A percentile compares a stretch with the other conserved stretches of the same genome.
phyloP scores from a whole-genome alignment of 257 asterid genomes.

The Perilla frutescens region DNA sequence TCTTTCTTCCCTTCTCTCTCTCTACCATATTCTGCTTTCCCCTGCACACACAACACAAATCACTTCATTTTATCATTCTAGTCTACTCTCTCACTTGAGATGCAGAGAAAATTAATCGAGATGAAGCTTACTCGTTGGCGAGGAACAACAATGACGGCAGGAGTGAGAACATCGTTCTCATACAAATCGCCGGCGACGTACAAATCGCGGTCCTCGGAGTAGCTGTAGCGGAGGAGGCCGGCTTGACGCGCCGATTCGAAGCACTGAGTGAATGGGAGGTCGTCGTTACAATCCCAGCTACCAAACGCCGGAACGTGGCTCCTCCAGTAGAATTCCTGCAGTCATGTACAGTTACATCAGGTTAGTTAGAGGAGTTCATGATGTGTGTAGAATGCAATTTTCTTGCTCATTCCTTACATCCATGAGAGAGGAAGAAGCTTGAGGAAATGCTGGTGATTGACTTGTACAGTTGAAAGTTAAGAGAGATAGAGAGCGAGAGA shows the following conservation, averaged over 20 bases:
- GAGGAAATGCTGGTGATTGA: not conserved
- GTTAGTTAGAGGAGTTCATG: too few species aligned
- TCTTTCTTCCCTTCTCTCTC: slow-evolving; percentile 42
- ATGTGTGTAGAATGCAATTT: too few species aligned
- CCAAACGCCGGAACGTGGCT: slow-evolving; percentile 88
- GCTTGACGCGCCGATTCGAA: slow-evolving; percentile 73
- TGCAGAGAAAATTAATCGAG: not conserved
- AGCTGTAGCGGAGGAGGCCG: slow-evolving; percentile 58
- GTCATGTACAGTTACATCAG: not conserved
- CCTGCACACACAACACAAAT: slow-evolving; percentile 40
- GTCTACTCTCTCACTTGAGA: not conserved
- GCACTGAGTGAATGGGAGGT: slow-evolving; percentile 78
- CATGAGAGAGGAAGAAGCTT: slow-evolving; percentile 32
- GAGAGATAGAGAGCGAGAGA: not conserved
- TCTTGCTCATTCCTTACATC: slow-evolving; percentile 33
- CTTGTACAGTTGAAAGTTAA: not conserved
- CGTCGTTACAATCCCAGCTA: slow-evolving; percentile 86
- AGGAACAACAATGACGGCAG: slow-evolving; percentile 82
- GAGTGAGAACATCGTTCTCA: slow-evolving; percentile 62
- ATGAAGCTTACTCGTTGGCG: slow-evolving; percentile 50
- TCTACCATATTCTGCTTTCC: slow-evolving; percentile 38
- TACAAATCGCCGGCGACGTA: slow-evolving; percentile 86
- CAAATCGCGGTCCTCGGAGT: slow-evolving; percentile 66
- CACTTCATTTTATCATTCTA: not conserved
- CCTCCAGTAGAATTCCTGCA: slow-evolving; percentile 67